Evolutionary conservation across 1,284 basidiomycete genomes (phyloP), one percentile per base, ranked within the genome.

Genomic region (Sporisorium iseilematis-ciliati): DNA sequence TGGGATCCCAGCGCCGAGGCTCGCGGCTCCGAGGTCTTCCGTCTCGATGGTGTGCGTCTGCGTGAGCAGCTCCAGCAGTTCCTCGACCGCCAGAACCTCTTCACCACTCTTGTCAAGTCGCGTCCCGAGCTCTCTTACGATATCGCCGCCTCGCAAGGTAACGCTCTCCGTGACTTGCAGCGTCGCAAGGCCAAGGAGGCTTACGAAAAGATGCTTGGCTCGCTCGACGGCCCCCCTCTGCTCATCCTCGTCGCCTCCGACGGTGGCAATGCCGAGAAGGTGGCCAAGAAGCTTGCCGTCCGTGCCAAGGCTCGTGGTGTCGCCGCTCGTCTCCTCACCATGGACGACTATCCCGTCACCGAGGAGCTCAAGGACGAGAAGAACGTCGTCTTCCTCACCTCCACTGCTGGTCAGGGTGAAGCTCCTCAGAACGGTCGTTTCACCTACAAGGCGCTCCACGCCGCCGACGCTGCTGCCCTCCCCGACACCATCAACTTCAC

Each of bases 351-450:
- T 81, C 89, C 92, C 7, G 87, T 97, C 57, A 83, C 74, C 82
- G 87, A 79, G 84, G 92, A 93, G 80, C 85, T 88, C 72, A 84
- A 85, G 66, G 85, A 87, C 38, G 89, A 89, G 86, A 87, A 86
- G 74, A 90, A 95, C 81, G 92, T 98, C 64, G 90, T 90, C 20
- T 92, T 99, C 85, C 88, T 99, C 77, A 95, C 93, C 14, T 96
- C 94, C 38, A 93, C 92, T n/a, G 96, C 97, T n/a, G 97, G 96
- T 26, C 97, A 99, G 86, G 96, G 97, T 67, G 96, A 99, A 87
- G 91, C 94, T 51, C 97, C 96, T 25, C 95, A 98, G 87, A 99
- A 99, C 86, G 96, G 92, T 42, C 90, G 97, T 50, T 91, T 91
- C 65, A 91, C 95, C 84, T 92, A 92, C 89, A 99, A 97, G 88